phyloP scores from a whole-genome alignment of 2,329 filamentous ascomycete species.

The Cercospora sp. region DNA sequence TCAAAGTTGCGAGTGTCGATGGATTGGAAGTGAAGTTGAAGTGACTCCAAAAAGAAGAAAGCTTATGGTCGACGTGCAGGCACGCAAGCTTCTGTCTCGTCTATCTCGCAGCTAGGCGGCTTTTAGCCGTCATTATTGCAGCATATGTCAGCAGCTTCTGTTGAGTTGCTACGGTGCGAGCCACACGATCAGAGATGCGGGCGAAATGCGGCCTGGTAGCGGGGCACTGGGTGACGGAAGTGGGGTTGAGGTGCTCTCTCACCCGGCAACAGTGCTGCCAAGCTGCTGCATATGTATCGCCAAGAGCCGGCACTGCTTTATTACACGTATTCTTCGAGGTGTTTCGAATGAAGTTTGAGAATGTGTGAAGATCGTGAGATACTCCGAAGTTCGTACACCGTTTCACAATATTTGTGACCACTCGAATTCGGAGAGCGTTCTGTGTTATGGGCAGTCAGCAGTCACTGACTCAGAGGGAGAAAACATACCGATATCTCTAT shows the following conservation, averaged over 20 bases:
- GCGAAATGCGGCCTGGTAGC: not conserved
- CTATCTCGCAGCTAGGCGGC: not conserved
- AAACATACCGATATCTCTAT: not conserved
- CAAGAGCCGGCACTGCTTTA: not conserved
- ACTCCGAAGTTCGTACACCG: not conserved
- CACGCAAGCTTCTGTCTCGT: not conserved
- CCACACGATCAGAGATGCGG: not conserved
- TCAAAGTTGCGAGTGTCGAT: not conserved
- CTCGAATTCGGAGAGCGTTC: not conserved
- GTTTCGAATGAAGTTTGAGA: too few species aligned
- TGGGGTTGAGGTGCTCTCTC: not conserved
- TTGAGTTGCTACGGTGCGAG: not conserved
- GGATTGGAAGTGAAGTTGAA: not conserved
- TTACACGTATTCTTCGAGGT: not conserved
- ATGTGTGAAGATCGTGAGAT: not conserved
- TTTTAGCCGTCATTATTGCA: conserved; percentile 1
- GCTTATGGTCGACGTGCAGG: not conserved
- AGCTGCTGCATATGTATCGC: not conserved
- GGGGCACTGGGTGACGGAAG: not conserved
- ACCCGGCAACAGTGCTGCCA: not conserved
- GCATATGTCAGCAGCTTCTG: not conserved
- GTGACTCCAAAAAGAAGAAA: not conserved
- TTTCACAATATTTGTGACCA: not conserved
- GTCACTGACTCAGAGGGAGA: not conserved
- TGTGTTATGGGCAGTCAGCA: not conserved